Evolutionary conservation across 352 stramenopile species (phyloP), one percentile per base, ranked within the genome.

Genomic region (Phytophthora hibernalis): DNA sequence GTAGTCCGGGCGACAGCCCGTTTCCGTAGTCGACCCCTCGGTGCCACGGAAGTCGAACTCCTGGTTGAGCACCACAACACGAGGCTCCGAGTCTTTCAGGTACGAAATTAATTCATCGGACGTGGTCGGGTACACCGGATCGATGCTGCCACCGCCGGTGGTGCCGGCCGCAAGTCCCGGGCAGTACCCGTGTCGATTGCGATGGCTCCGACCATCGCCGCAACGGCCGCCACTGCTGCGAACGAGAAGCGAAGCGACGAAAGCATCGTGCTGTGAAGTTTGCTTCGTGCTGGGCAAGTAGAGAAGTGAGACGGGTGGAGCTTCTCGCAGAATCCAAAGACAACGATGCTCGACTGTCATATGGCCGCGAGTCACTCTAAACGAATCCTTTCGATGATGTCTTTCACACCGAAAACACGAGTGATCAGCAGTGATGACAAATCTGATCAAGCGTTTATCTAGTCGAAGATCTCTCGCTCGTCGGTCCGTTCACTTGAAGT

Each of bases 1-100:
- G 63, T 67, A 76, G 42, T 74, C 52, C 13, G 72, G 68, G 20
- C 47, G 50, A 16, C 63, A 65, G 9, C 47, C 63, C 15, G 33
- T 61, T 40, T 67, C 63, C 18, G 55, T 67, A 13, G 54, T 71
- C 12, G 37, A 66, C 16, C 56, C 63, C 37, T 67, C 61, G 12
- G 61, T 61, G 20, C 56, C 56, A 6, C 20, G 21, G 42, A 72
- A 72, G 45, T 68, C 49, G 33, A 72, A 68, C 35, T 71, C 35
- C 33, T 57, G 31, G 18, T 57, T 45, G 31, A 57, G 50, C 30
- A 57, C 50, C 50, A 57, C 50, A 12, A 75, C 67, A 11, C 57
- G 53, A 28, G 65, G 50, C 37, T 48, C 60, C 4, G 50, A 55
- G 33, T 68, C 65, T n/a, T 59, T 58, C 28, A 73, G 60, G 55